A percentile compares a stretch with the other conserved stretches of the same genome.
Conservation (phyloP, 148 eudicot genomes). For the Vaccinium myrtillus region DNA sequence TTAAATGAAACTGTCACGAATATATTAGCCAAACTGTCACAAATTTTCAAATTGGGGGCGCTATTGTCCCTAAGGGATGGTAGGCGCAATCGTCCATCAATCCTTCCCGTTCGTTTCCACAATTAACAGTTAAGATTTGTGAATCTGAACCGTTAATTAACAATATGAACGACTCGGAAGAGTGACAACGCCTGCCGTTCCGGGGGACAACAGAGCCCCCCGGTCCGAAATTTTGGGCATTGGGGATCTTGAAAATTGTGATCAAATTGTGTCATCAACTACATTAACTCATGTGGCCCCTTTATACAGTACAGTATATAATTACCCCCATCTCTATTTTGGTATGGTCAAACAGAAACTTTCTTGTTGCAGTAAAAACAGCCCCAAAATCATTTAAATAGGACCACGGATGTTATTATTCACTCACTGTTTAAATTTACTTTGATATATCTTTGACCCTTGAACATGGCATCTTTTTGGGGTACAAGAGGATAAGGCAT, state of each 20-base stretch:
- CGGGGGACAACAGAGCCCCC: no score
- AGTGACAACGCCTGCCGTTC: no score
- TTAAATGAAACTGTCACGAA: no score
- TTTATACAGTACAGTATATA: conserved; percentile 9
- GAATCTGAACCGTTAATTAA: no score
- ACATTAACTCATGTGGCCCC: conserved; percentile 29
- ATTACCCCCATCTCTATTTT: background rate
- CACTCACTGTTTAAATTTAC: background rate
- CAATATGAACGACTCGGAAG: no score
- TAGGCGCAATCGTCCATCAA: no score
- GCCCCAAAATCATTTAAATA: background rate
- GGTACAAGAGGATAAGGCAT: background rate
- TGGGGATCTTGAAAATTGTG: conserved; percentile 30
- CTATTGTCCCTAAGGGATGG: no score
- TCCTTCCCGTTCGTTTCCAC: no score
- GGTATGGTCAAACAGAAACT: background rate
- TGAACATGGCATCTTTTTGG: no score
- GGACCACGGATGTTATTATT: background rate
- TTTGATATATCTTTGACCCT: background rate
- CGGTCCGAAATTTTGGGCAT: background rate
- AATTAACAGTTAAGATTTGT: no score
- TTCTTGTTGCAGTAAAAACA: background rate
- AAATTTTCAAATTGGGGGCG: no score
- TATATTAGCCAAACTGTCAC: no score
- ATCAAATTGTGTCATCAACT: conserved; percentile 8